A percentile compares a stretch with the other conserved stretches of the same genome.
Evolutionary conservation across 2,329 filamentous ascomycete genomes (phyloP).

Genomic region (Aspergillus sp.): DNA sequence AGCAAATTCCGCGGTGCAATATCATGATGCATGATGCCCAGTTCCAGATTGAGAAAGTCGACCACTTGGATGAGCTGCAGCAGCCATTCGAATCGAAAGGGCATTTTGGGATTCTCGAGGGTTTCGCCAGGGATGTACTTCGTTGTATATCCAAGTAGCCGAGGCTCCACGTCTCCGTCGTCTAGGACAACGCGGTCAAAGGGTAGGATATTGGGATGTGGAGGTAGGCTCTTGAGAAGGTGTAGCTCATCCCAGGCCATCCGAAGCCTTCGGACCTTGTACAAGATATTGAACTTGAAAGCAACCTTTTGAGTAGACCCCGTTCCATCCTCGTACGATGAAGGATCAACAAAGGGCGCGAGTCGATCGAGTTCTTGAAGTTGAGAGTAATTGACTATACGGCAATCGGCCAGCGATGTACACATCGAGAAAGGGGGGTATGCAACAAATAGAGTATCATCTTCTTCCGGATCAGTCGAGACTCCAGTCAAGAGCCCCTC

Average conservation of each 20-base stretch:
- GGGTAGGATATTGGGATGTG: neutral
- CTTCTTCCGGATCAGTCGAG: neutral
- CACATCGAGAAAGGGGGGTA: neutral
- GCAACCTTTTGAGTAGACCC: neutral
- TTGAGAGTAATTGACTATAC: neutral
- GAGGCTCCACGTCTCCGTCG: neutral
- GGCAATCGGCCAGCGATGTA: neutral
- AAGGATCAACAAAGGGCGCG: neutral
- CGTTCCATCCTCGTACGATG: neutral
- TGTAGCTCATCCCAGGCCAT: neutral
- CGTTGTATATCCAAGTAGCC: neutral
- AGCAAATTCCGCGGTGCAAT: neutral
- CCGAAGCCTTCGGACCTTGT: neutral
- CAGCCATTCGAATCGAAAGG: neutral
- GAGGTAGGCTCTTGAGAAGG: neutral
- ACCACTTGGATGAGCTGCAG: neutral
- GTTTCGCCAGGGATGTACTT: neutral
- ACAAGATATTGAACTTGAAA: neutral
- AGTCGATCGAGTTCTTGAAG: neutral
- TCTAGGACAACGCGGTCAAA: neutral
- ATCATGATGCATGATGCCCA: neutral
- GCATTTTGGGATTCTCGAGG: neutral
- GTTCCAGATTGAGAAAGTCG: neutral
- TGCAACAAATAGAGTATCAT: neutral
- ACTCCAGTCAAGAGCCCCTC: constrained; percentile 17